Percentiles rank a stretch among this genome's conserved stretches.
Evolutionary conservation across 352 stramenopile species (phyloP).

Genomic region (Pythium rhizo-oryzae): DNA sequence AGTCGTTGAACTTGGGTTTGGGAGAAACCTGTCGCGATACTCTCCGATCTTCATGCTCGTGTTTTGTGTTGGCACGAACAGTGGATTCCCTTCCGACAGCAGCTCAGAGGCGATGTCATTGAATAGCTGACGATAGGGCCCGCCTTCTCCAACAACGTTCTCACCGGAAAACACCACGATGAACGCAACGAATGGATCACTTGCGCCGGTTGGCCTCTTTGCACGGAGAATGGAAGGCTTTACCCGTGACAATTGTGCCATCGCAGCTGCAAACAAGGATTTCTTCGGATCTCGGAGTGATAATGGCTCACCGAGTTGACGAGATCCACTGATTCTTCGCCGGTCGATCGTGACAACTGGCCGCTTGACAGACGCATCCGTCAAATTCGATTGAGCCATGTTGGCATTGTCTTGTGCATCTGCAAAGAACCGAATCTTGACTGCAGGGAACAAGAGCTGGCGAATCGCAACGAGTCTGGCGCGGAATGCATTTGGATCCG

Average conservation of each 20-base stretch:
- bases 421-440: constrained; percentile 78
- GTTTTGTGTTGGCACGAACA: constrained; percentile 80
- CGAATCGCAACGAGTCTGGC: constrained; percentile 56
- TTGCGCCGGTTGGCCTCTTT: constrained; percentile 72
- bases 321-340: constrained; percentile 45
- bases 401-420: constrained; percentile 75
- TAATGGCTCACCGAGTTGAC: constrained; percentile 21
- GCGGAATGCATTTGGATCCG: constrained; percentile 52
- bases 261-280: constrained; percentile 72
- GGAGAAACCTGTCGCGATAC: constrained; percentile 68
- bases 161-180: constrained; percentile 78
- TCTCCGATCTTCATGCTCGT: constrained; percentile 71
- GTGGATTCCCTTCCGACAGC: constrained; percentile 43
- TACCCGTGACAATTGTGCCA: constrained; percentile 53
- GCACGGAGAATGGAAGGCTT: constrained; percentile 53
- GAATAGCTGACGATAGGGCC: constrained; percentile 80
- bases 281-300: constrained; percentile 46
- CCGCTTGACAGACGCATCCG: constrained; percentile 51
- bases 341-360: constrained; percentile 75
- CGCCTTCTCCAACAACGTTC: constrained; percentile 80
- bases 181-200: constrained; percentile 82
- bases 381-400: constrained; percentile 45
- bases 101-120: constrained; percentile 77
- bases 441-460: constrained; percentile 68
- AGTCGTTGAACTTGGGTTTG: constrained; percentile 56